Base-by-base conservation (phyloP, 768 basidiomycete species). In the Phanerochaete sordida region DNA sequence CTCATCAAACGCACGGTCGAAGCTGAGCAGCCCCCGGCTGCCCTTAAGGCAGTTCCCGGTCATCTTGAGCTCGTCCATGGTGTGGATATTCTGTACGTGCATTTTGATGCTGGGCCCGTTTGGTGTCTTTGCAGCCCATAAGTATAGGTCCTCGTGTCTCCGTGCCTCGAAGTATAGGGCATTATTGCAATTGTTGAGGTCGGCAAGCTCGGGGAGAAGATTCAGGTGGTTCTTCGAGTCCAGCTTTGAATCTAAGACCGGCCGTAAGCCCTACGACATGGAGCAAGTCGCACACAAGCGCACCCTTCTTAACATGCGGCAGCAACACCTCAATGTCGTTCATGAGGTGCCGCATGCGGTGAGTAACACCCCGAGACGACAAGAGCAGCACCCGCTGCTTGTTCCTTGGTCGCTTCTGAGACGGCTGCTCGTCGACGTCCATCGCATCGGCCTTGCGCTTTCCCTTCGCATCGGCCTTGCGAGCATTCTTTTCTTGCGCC, bases 31-130 rank as follows among this genome's bases (percentile, higher is more conserved):
- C 4, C 95, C 96, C 56, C 97, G 79, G 68, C 91, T 92, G 19
- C 97, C 97, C 75, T 96, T 97, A 65, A 99, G 75, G 74, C 97
- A 99, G 73, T 99, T 98, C 31, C 97, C 97, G 7, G 95, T 96
- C 95, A 99, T 91, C 78, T 98, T 98, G 64, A 99, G 81, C 74
- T 99, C 97, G 76, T 98, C 97, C 97, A 98, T 98, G 45, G 97
- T 99, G 73, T 99, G 97, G 57, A 96, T 82, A 70, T 98, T 99
- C 75, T 97, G 95, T 16, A 98, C 96, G 70, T 98, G 97, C 80
- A 98, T 82, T 74, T 98, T 98, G 70, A 95, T 86, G 69, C 91
- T 95, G 15, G 97, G 97, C 11, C 97, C 97, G 69, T 99, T 99
- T 23, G 97, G 97, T 35, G 95, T 92, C 73, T 98, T 95, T 13